Evolutionary conservation across 176 grass and related monocot species (phyloP).

Genomic region (Phragmites australis): DNA sequence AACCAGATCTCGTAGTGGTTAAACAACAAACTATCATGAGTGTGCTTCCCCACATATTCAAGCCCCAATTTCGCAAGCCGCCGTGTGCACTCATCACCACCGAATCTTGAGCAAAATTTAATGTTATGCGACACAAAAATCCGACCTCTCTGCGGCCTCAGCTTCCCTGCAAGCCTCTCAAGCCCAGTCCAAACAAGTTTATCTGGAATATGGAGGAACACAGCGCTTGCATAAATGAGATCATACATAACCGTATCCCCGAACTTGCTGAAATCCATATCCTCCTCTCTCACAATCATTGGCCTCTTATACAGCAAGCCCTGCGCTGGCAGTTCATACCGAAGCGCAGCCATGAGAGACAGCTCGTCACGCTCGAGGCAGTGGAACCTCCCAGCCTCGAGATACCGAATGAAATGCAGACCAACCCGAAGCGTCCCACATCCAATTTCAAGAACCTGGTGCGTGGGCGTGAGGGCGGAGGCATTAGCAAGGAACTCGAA

Average conservation of each 20-base stretch:
- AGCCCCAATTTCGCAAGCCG: constrained; percentile 63
- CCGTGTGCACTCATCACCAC: constrained; percentile 69
- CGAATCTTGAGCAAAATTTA: constrained; percentile 82
- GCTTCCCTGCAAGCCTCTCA: constrained; percentile 63
- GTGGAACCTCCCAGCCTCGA: constrained; percentile 70
- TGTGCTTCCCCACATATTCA: constrained; percentile 70
- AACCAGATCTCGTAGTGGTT: constrained; percentile 98
- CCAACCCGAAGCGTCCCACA: constrained; percentile 93
- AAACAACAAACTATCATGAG: constrained; percentile 94
- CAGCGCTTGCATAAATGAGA: constrained; percentile 87
- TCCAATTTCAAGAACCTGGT: constrained; percentile 80
- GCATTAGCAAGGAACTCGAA: constrained; percentile 83
- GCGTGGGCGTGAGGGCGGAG: constrained; percentile 44
- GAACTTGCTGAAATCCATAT: constrained; percentile 88
- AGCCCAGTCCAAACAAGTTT: constrained; percentile 85
- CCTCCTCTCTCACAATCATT: constrained; percentile 67
- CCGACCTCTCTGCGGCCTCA: constrained; percentile 71
- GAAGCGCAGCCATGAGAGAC: constrained; percentile 81
- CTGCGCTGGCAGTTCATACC: constrained; percentile 76
- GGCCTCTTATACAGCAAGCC: constrained; percentile 87
- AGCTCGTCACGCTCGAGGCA: constrained; percentile 90
- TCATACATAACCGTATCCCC: constrained; percentile 77
- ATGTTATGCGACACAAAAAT: constrained; percentile 96
- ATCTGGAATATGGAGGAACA: constrained; percentile 83
- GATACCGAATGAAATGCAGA: constrained; percentile 87